A percentile compares a stretch with the other conserved stretches of the same genome.
Evolutionary conservation across 2,329 filamentous ascomycete species (phyloP).

Genomic region (Penicillium decumbens): DNA sequence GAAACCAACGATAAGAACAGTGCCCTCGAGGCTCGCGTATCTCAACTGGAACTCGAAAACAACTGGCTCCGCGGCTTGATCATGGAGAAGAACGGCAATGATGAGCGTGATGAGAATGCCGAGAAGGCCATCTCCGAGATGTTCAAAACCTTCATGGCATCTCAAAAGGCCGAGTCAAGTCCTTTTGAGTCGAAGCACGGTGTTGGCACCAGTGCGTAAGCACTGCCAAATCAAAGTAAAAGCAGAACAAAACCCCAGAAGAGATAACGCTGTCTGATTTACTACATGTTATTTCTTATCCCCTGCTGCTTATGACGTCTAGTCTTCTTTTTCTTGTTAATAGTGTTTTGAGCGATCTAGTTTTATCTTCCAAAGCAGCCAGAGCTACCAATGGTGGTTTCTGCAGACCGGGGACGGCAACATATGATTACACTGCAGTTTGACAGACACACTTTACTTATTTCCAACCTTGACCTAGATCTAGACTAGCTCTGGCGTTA

Average conservation of each 20-base stretch:
- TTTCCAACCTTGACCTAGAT: neutral
- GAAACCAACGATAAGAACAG: slow-evolving; percentile 76
- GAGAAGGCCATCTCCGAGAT: slow-evolving; percentile 46
- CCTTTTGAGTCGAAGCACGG: slow-evolving; percentile 31
- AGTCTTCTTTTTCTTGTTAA: slow-evolving; percentile 20
- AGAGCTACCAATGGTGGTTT: slow-evolving; percentile 9
- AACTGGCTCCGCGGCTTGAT: slow-evolving; percentile 76
- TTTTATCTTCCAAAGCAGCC: slow-evolving; percentile 9
- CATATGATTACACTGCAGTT: slow-evolving; percentile 16
- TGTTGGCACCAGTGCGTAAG: slow-evolving; percentile 27
- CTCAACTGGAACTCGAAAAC: slow-evolving; percentile 73
- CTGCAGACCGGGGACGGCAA: slow-evolving; percentile 14
- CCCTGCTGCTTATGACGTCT: slow-evolving; percentile 11
- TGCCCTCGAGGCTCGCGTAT: slow-evolving; percentile 67
- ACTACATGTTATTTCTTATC: slow-evolving; percentile 10
- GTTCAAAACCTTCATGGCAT: slow-evolving; percentile 40
- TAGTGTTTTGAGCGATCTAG: slow-evolving; percentile 18
- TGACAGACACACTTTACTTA: slow-evolving; percentile 6
- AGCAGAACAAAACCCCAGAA: slow-evolving; percentile 10
- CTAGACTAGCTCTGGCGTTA: neutral
- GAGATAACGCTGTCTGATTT: slow-evolving; percentile 10
- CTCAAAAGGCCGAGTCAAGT: slow-evolving; percentile 32
- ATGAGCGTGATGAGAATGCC: slow-evolving; percentile 31
- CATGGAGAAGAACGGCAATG: slow-evolving; percentile 65
- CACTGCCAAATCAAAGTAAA: slow-evolving; percentile 12